phyloP scores from a whole-genome alignment of 139 green algal genomes.

The Chlamydomonas applanata region DNA sequence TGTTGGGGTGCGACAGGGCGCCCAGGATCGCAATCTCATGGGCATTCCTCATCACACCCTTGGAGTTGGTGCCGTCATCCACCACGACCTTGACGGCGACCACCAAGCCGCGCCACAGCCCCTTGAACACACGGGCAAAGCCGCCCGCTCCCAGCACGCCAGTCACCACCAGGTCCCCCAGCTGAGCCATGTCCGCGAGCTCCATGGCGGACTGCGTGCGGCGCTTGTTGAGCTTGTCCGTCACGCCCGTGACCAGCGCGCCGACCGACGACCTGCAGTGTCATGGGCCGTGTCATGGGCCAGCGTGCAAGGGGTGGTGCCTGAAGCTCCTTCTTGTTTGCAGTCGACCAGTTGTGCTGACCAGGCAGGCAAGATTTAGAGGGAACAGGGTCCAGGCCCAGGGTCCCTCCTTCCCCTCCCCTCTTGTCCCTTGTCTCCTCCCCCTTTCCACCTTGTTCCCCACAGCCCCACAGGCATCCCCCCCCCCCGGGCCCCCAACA shows the following conservation, averaged over 20 bases:
- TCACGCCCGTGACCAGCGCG: slow-evolving; percentile 53
- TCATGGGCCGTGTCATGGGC: background rate
- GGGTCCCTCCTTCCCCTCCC: no score
- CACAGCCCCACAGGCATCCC: no score
- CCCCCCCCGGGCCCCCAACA: no score
- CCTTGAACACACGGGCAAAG: slow-evolving; percentile 60
- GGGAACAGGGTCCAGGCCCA: no score
- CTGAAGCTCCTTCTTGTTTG: no score
- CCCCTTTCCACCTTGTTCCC: no score
- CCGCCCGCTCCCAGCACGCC: slow-evolving; percentile 52
- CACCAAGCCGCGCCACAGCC: slow-evolving; percentile 42
- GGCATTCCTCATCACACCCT: slow-evolving; percentile 59
- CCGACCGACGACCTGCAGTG: slow-evolving; percentile 32
- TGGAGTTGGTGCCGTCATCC: slow-evolving; percentile 50
- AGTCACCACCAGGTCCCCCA: slow-evolving; percentile 36
- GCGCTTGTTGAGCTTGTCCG: slow-evolving; percentile 67
- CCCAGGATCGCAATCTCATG: slow-evolving; percentile 62
- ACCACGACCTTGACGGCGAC: slow-evolving; percentile 45
- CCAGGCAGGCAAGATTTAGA: no score
- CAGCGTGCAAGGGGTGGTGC: no score
- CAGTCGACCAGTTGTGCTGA: no score
- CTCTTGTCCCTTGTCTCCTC: no score
- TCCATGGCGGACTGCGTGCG: slow-evolving; percentile 42
- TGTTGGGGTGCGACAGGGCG: slow-evolving; percentile 52
- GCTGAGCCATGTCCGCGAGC: slow-evolving; percentile 26